Evolutionary conservation across 352 stramenopile species (phyloP).

Genomic region (Paralagenidium karlingii): DNA sequence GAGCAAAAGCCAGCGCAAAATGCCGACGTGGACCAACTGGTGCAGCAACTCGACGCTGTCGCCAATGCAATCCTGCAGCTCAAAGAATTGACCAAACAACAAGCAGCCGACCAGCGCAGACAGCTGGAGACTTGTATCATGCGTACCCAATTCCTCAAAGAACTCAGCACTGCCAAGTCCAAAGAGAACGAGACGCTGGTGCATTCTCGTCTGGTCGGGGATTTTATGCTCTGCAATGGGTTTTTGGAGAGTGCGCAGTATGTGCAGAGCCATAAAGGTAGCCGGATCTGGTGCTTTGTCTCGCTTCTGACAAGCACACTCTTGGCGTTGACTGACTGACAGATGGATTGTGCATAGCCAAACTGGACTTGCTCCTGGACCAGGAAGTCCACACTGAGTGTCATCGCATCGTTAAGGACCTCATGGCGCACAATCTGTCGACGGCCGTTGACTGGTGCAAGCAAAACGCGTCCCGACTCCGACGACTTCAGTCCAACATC

Average conservation of each 20-base stretch:
- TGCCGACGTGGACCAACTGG: neutral
- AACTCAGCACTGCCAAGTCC: neutral
- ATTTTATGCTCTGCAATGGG: slow-evolving; percentile 63
- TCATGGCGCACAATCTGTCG: slow-evolving; percentile 26
- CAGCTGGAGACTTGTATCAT: neutral
- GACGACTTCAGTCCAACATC: slow-evolving; percentile 33
- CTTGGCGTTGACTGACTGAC: neutral
- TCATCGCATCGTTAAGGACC: slow-evolving; percentile 35
- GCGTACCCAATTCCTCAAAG: neutral
- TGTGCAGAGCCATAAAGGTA: slow-evolving; percentile 47
- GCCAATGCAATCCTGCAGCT: neutral
- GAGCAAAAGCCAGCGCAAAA: slow-evolving; percentile 24
- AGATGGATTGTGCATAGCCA: slow-evolving; percentile 12
- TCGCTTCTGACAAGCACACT: neutral
- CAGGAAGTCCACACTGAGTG: slow-evolving; percentile 42
- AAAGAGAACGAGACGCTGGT: neutral
- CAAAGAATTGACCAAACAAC: neutral
- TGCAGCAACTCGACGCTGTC: neutral
- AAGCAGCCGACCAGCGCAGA: neutral
- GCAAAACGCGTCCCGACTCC: slow-evolving; percentile 55
- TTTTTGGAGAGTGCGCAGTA: slow-evolving; percentile 51
- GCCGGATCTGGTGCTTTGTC: neutral
- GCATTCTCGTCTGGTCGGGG: slow-evolving; percentile 40
- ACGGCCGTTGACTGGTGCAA: slow-evolving; percentile 54
- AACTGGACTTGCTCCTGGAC: slow-evolving; percentile 55